These are phyloP conservation scores for Dichotomopilus funicola DNA, from an alignment of 2,329 filamentous ascomycete species.

Conservation along the genomic window DNA sequence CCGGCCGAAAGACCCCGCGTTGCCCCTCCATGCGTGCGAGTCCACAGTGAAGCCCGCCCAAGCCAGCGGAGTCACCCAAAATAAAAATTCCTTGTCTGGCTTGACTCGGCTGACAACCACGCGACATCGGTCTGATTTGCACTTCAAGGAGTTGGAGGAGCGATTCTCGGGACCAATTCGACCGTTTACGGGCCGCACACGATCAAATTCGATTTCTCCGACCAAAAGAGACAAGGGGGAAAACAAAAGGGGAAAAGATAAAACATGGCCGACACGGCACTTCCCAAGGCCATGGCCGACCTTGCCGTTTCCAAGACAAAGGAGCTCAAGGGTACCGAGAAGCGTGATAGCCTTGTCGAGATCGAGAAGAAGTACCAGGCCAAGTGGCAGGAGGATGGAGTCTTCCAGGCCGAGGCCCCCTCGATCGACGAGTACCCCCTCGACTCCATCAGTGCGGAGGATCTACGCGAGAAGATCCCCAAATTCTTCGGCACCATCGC, in stretches of 20 bases:
- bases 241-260: too few species aligned
- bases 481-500: constrained; percentile 75
- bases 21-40: constrained; percentile 13
- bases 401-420: constrained; percentile 86
- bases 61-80: constrained; percentile 15
- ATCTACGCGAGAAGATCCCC: constrained; percentile 72
- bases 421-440: constrained; percentile 70
- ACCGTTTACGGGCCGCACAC: neutral
- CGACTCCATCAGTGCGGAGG: constrained; percentile 63
- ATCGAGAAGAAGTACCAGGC: constrained; percentile 86
- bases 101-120: constrained; percentile 3
- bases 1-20: constrained; percentile 16
- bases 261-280: constrained; percentile 22
- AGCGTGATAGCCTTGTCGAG: constrained; percentile 73
- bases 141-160: neutral
- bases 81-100: constrained; percentile 16
- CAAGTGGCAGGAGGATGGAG: constrained; percentile 66
- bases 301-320: constrained; percentile 53
- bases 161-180: neutral
- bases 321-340: constrained; percentile 67
- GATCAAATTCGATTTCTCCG: neutral
- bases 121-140: constrained; percentile 5
- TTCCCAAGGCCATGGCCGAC: constrained; percentile 44
- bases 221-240: too few species aligned
- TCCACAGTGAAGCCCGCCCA: too few species aligned